Base-by-base conservation (phyloP, 176 grass and related monocot genomes). In the Rhynchospora pubera region DNA sequence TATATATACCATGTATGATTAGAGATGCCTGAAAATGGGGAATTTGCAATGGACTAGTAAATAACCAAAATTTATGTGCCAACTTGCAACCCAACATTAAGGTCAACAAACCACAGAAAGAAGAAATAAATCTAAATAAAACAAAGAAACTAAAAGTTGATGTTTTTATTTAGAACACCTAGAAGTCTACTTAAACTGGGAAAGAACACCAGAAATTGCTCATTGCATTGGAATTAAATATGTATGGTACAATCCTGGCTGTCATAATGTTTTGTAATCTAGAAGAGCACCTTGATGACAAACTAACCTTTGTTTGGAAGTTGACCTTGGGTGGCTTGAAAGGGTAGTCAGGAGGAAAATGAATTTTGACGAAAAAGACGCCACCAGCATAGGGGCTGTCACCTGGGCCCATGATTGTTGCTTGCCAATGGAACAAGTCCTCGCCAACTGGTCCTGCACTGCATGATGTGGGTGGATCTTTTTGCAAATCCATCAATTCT, bases 271-370 rank as follows among this genome's bases (percentile, higher is more conserved):
- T 46, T 16, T 21, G 45, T 12, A 63, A 81, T 62, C 28, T 63
- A 21, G 56, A 55, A 64, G 62, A 83, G 18, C 30, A 75, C 64
- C 74, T 72, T 57, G 22, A 47, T 82, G 0, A 83, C 9, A 24
- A 65, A 34, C 75, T 81, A 81, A 97, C 91, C 91, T 94, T 97
- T 58, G 90, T 90, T 77, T 97, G 90, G 70, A 97, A 94, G 77
- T 94, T 92, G 75, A 97, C 91, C 89, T 94, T 94, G 71, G 94
- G 91, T 28, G 94, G 94, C 71, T 97, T 97, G 44, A 92, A 97
- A 26, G 94, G 94, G 76, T 97, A 97, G 83, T 97, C 91, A 30
- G 94, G 91, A 82, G 94, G 94, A 52, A 94, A 97, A 87, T 97
- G 88, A 62, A 97, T 94, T 72, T 91, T 97, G 46, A 94, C 82